Evolutionary conservation across 2,329 filamentous ascomycete species (phyloP).

Genomic region (Rhynchosporium secalis): DNA sequence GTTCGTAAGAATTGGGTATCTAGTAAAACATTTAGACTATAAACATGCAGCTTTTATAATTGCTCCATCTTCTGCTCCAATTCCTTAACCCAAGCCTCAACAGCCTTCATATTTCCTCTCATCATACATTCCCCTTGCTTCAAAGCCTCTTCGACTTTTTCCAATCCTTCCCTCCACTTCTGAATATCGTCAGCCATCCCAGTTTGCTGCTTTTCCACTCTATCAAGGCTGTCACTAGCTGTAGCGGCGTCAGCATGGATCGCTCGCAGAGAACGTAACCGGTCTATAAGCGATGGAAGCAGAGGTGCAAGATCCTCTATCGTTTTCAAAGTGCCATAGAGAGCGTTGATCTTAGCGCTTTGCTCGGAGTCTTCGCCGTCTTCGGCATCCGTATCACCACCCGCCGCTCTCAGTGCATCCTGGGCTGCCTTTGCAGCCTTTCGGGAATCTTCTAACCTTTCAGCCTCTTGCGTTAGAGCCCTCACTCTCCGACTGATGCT

Average conservation of each 20-base stretch:
- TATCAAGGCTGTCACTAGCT: conserved; percentile 74
- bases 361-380: conserved; percentile 66
- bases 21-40: conserved; percentile 21
- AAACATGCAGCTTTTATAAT: conserved; percentile 30
- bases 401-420: conserved; percentile 53
- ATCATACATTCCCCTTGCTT: conserved; percentile 68
- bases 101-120: conserved; percentile 77
- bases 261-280: conserved; percentile 77
- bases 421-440: conserved; percentile 62
- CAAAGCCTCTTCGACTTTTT: conserved; percentile 75
- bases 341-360: conserved; percentile 81
- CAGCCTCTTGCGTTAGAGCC: conserved; percentile 69
- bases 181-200: conserved; percentile 83
- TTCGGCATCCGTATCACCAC: conserved; percentile 42
- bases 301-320: conserved; percentile 85
- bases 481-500: conserved; percentile 69
- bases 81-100: conserved; percentile 86
- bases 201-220: conserved; percentile 74
- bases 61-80: conserved; percentile 75
- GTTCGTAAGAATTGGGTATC: conserved; percentile 33
- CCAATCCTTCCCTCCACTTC: conserved; percentile 80
- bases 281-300: conserved; percentile 80
- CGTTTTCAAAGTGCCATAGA: conserved; percentile 85
- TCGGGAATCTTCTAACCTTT: conserved; percentile 66
- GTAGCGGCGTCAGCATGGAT: conserved; percentile 86